phyloP scores from a whole-genome alignment of 202 grass and related monocot species.

The Zizania palustris region DNA sequence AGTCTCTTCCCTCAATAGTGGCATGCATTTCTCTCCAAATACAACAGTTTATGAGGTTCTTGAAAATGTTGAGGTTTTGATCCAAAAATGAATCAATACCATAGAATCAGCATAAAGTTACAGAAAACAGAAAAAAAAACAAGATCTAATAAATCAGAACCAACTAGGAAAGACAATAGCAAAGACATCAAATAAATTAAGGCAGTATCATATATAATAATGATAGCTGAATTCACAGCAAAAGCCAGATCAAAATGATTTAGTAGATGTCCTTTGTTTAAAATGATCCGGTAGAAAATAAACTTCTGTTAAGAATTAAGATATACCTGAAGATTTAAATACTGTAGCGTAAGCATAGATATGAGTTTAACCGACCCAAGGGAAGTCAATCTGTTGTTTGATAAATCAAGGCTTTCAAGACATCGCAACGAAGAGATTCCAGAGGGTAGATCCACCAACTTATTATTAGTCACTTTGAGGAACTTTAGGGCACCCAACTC shows the following conservation, averaged over 20 bases:
- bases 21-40: background rate
- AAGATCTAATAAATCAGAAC: conserved; percentile 18
- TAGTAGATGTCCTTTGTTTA: background rate
- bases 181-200: conserved; percentile 34
- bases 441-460: conserved; percentile 76
- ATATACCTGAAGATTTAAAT: conserved; percentile 95
- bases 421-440: conserved; percentile 74
- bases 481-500: conserved; percentile 64
- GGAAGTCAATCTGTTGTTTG: conserved; percentile 90
- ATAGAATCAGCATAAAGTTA: conserved; percentile 10
- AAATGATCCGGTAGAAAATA: conserved; percentile 2
- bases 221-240: background rate
- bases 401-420: conserved; percentile 88
- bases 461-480: conserved; percentile 95
- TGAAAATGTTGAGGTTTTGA: conserved; percentile 18
- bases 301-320: conserved; percentile 25
- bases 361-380: conserved; percentile 67
- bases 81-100: conserved; percentile 4
- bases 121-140: conserved; percentile 2
- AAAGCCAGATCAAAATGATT: background rate
- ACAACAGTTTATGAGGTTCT: conserved; percentile 1
- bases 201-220: conserved; percentile 1
- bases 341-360: conserved; percentile 79
- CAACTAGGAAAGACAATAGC: background rate
- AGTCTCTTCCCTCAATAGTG: conserved; percentile 7